Conservation (phyloP, 1,284 basidiomycete species). For the Schizophyllum commune region DNA sequence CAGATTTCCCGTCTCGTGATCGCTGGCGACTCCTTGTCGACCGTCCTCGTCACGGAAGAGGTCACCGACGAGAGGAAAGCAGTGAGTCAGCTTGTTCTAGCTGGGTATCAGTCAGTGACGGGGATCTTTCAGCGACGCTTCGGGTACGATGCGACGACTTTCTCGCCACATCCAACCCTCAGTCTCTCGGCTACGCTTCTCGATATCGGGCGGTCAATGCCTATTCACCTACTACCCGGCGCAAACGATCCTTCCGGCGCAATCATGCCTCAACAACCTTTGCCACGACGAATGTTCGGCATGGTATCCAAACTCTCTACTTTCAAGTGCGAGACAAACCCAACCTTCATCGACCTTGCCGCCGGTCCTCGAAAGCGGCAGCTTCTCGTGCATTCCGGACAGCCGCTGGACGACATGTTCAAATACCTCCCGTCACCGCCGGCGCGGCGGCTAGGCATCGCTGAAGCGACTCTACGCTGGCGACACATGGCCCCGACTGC, state of each 20-base stretch:
- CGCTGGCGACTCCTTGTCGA: slow-evolving; percentile 78
- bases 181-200: slow-evolving; percentile 65
- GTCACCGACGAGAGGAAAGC: slow-evolving; percentile 39
- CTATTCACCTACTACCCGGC: slow-evolving; percentile 83
- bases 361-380: slow-evolving; percentile 17
- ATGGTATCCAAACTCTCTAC: slow-evolving; percentile 53
- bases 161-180: slow-evolving; percentile 69
- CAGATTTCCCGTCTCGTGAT: slow-evolving; percentile 79
- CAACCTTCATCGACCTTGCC: slow-evolving; percentile 57
- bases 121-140: slow-evolving; percentile 40
- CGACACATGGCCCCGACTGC: slow-evolving; percentile 96
- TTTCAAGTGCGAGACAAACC: slow-evolving; percentile 84
- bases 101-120: slow-evolving; percentile 3
- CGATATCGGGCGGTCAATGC: slow-evolving; percentile 67
- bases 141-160: slow-evolving; percentile 52
- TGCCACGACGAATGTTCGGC: slow-evolving; percentile 90
- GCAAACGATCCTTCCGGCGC: slow-evolving; percentile 81
- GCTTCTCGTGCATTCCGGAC: slow-evolving; percentile 81
- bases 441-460: slow-evolving; percentile 63
- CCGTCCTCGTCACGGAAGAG: slow-evolving; percentile 29
- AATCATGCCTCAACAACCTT: slow-evolving; percentile 89
- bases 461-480: slow-evolving; percentile 83
- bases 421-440: slow-evolving; percentile 78
- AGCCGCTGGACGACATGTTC: slow-evolving; percentile 92
- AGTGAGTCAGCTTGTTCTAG: slow-evolving; percentile 27